Evolutionary conservation across 192 early-diverging fungal species (phyloP), one percentile per base, ranked within the genome.

Genomic region (Backusella parvicylindrica): DNA sequence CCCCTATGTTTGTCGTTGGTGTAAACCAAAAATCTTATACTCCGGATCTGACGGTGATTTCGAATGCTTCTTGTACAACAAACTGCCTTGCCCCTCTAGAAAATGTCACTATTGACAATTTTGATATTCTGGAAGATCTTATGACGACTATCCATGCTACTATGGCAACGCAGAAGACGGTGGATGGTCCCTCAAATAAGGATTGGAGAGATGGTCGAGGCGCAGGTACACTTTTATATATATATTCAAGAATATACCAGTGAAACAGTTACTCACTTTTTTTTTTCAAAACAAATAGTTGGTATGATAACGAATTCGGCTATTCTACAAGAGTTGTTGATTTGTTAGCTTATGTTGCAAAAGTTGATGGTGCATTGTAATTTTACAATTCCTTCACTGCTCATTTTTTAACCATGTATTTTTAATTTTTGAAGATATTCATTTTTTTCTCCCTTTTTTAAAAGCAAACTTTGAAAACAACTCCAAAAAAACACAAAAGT

Each of bases 61-160:
- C 96, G 72, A 99, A 99, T 86, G 98, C 98, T 65, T 99, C 98
- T 33, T 99, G 98, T 93, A 99, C 98, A 76, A 99, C 98, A 92
- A 99, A 98, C 94, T 98, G 98, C 85, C 85, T 99, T 70, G 98
- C 98, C 35, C 97, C 98, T 64, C 89, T 99, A 71, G 97, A 95
- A 85, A 98, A 98, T 89, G 94, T 98, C 76, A 89, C 98, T 80
- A 79, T 98, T 84, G 96, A 98, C 79, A 89, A 96, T 80, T 98
- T 98, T 84, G 96, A 95, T 70, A 95, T 99, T 80, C 83, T 92
- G 49, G 96, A 98, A 87, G 98, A 92, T 79, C 86, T 99, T 69
- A 99, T 99, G 98, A 97, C 95, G 84, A 99, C 98, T 72, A 93
- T 96, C 83, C 98, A 99, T 87, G 95, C 98, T 77, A 92, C 91